These are phyloP conservation scores for Salix dunnii DNA, from an alignment of 345 rosid genomes.

Conservation along the genomic window DNA sequence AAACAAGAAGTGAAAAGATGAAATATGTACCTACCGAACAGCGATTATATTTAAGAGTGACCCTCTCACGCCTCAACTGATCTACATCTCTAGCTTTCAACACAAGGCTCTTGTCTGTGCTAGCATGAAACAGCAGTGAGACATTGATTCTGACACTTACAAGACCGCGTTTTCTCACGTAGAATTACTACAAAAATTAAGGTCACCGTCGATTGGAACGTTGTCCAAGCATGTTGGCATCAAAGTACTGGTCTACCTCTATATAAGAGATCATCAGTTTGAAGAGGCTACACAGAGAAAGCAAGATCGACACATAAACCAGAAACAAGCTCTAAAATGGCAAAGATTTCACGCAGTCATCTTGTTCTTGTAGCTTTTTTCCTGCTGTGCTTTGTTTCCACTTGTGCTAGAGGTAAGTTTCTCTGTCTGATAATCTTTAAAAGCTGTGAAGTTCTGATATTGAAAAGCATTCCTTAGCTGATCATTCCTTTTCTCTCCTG, in stretches of 20 bases:
- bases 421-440: not conserved
- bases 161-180: slow-evolving; percentile 26
- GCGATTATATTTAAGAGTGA: not conserved
- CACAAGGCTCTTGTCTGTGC: slow-evolving; percentile 7
- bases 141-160: slow-evolving; percentile 43
- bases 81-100: not conserved
- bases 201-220: slow-evolving; percentile 27
- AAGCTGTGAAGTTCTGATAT: not conserved
- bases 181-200: slow-evolving; percentile 35
- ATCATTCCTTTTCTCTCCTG: not conserved
- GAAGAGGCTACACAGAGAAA: not conserved
- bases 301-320: not conserved
- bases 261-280: slow-evolving; percentile 22
- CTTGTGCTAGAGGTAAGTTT: slow-evolving; percentile 30
- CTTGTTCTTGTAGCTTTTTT: slow-evolving; percentile 37
- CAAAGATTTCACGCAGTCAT: slow-evolving; percentile 30
- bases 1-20: slow-evolving; percentile 8
- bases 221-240: slow-evolving; percentile 16
- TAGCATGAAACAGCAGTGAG: slow-evolving; percentile 29
- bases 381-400: slow-evolving; percentile 40
- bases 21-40: not conserved
- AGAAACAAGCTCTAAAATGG: slow-evolving; percentile 15
- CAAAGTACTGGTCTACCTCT: slow-evolving; percentile 4
- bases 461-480: not conserved
- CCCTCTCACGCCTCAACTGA: not conserved